Evolutionary conservation across 1,284 basidiomycete species (phyloP), one percentile per base, ranked within the genome.

Genomic region (Schizophyllum amplum): DNA sequence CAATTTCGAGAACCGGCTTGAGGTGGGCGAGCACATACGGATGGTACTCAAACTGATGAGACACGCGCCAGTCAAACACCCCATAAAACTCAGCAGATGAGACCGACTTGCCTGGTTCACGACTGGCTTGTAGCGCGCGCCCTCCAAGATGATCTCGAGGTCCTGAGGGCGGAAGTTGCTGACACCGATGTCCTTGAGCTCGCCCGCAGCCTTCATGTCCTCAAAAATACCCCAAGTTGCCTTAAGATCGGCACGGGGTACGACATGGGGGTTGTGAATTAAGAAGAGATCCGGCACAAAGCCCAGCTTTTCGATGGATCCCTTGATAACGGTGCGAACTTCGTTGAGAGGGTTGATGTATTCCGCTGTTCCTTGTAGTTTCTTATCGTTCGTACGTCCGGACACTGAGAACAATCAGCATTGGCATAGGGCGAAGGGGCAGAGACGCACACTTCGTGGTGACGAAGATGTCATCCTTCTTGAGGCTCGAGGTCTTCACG

Each of bases 91-190:
- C 22, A 50, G 56, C 2, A 53, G 21, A 5, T 47, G 5, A 24
- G 33, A 3, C 4, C n/a, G n/a, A n/a, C n/a, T 47, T 49, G 75
- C 80, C 71, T 84, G 82, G 65, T 86, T 83, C 17, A 80, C 76
- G 13, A 73, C 75, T 0, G 82, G 81, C 20, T 72, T 71, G 54
- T 77, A 67, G 56, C 68, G 74, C 52, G 75, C 75, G 4, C 71
- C 71, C 5, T 69, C 64, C n/a, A 80, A 62, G 47, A 82, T 66
- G 22, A 71, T 71, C 55, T 78, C 67, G 5, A 85, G 61, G 61
- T 84, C 78, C 62, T 78, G 72, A 25, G 78, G 71, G 24, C 77
- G 71, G 66, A 80, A 84, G 70, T 84, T 84, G 61, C 75, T 79
- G 23, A 86, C 81, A 13, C 84, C 84, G 60, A 86, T 77, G 55